phyloP scores from a whole-genome alignment of 305 asterid species.

The Nicotiana rustica region DNA sequence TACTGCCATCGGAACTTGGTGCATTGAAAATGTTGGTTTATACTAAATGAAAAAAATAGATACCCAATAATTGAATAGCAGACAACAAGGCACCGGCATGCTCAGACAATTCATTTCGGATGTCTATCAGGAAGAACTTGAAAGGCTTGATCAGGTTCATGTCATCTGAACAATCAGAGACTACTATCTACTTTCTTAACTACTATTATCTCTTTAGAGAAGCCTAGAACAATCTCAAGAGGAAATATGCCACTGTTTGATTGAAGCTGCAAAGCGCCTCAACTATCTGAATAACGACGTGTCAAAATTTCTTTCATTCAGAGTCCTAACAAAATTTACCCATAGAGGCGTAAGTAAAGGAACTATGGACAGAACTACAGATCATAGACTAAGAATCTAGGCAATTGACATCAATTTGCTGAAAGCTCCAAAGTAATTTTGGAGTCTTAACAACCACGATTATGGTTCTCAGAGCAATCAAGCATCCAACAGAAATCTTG shows the following conservation, averaged over 20 bases:
- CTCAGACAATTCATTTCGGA: not conserved
- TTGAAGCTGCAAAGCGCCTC: not conserved
- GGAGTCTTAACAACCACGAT: not conserved
- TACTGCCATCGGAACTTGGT: not conserved
- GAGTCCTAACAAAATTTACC: not conserved
- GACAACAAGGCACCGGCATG: not conserved
- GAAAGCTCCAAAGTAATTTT: not conserved
- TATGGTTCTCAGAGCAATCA: not conserved
- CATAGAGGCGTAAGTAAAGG: not conserved
- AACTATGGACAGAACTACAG: not conserved
- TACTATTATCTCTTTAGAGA: not conserved
- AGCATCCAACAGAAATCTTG: not conserved
- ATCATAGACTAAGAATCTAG: constrained; percentile 7
- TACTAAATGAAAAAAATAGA: not conserved
- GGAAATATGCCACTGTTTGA: not conserved
- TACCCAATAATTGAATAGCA: not conserved
- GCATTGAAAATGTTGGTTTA: not conserved
- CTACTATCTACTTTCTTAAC: constrained; percentile 15
- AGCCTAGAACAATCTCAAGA: constrained; percentile 25
- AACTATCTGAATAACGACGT: not conserved
- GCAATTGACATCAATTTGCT: not conserved
- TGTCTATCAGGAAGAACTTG: not conserved
- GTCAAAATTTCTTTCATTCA: not conserved
- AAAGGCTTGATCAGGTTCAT: constrained; percentile 17
- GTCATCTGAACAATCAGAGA: not conserved